Percentiles rank a stretch among this genome's conserved stretches.
Conservation (phyloP, 2,329 filamentous ascomycete species). For the Stenocarpella maydis region DNA sequence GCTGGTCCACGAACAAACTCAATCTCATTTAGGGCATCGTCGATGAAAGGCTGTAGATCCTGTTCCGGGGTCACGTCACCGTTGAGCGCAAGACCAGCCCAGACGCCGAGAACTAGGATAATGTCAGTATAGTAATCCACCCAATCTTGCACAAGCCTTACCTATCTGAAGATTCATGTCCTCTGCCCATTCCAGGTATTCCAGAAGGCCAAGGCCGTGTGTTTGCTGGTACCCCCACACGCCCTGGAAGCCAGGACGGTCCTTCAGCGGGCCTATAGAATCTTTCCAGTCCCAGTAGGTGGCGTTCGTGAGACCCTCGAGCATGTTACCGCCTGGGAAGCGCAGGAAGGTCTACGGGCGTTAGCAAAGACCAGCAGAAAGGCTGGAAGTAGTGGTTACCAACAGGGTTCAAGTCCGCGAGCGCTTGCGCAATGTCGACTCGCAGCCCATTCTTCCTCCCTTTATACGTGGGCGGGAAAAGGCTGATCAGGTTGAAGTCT, state of each 20-base stretch:
- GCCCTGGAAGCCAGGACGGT: slow-evolving; percentile 63
- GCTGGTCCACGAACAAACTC: slow-evolving; percentile 67
- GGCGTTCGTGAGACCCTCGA: slow-evolving; percentile 56
- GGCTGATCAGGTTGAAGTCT: slow-evolving; percentile 65
- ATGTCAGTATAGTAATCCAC: slow-evolving; percentile 8
- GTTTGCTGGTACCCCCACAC: slow-evolving; percentile 70
- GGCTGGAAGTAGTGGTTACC: slow-evolving; percentile 32
- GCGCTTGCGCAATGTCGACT: slow-evolving; percentile 60
- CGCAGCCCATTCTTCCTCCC: slow-evolving; percentile 64
- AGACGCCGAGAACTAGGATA: slow-evolving; percentile 61
- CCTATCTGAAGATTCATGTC: slow-evolving; percentile 65
- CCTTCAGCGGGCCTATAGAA: slow-evolving; percentile 60
- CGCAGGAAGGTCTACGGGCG: slow-evolving; percentile 60
- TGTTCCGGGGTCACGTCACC: slow-evolving; percentile 59
- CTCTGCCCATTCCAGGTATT: slow-evolving; percentile 68
- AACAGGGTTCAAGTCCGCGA: slow-evolving; percentile 61
- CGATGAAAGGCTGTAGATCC: slow-evolving; percentile 63
- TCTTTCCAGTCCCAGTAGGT: slow-evolving; percentile 62
- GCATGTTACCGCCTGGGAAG: slow-evolving; percentile 72
- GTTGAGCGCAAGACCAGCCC: slow-evolving; percentile 63
- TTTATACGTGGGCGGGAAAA: slow-evolving; percentile 69
- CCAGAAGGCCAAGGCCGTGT: slow-evolving; percentile 67
- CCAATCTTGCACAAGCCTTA: slow-evolving; percentile 39
- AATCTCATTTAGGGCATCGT: slow-evolving; percentile 68
- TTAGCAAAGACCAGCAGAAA: neutral